Percentiles rank a stretch among this genome's conserved stretches.
Evolutionary conservation across 345 rosid species (phyloP).

Genomic region (Nephelium lappaceum): DNA sequence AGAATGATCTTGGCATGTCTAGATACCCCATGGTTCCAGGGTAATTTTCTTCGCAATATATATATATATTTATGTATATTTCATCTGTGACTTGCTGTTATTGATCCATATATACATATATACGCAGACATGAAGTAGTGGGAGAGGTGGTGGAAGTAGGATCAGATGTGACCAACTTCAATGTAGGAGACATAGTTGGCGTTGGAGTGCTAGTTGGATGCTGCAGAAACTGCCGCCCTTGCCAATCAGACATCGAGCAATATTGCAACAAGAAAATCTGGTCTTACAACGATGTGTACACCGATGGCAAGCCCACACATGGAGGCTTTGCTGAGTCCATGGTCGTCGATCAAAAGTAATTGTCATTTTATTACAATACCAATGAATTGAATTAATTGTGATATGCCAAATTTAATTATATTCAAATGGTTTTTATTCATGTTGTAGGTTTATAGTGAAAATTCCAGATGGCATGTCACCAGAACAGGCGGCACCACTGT

Average conservation of each 20-base stretch:
- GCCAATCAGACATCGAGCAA: constrained; percentile 59
- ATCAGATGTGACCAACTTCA: constrained; percentile 51
- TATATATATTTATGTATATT: background rate
- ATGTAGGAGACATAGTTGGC: constrained; percentile 56
- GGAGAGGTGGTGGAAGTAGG: constrained; percentile 80
- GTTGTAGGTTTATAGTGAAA: constrained; percentile 77
- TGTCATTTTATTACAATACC: background rate
- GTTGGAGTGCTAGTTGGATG: constrained; percentile 63
- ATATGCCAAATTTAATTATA: too few species aligned
- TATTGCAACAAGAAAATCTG: constrained; percentile 60
- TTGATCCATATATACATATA: background rate
- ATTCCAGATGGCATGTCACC: constrained; percentile 84
- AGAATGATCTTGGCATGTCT: constrained; percentile 62
- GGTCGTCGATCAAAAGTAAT: constrained; percentile 63
- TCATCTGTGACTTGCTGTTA: background rate
- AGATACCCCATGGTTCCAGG: constrained; percentile 85
- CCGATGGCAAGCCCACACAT: constrained; percentile 55
- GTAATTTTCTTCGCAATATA: constrained; percentile 28
- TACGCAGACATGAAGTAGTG: constrained; percentile 70
- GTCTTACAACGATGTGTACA: constrained; percentile 55
- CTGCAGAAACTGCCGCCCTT: constrained; percentile 51
- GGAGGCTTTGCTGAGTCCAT: constrained; percentile 59
- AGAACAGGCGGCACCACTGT: constrained; percentile 87
- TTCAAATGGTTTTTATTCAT: background rate
- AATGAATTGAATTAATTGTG: too few species aligned